Evolutionary conservation across 768 basidiomycete species (phyloP).

Genomic region (Phlebiopsis flavidoalba): DNA sequence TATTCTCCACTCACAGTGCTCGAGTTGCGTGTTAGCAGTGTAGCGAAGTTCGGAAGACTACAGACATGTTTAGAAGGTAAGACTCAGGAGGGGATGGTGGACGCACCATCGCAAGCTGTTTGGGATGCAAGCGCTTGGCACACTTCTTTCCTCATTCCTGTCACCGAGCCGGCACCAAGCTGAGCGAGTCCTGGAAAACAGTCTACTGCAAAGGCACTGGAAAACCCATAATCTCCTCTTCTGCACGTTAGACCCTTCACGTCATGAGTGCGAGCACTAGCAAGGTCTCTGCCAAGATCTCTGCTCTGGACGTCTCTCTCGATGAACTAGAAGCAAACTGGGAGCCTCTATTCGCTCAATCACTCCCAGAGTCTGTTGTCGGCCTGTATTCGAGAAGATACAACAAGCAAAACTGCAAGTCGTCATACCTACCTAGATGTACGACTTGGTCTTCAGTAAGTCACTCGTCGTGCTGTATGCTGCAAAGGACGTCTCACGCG

Average conservation of each 20-base stretch:
- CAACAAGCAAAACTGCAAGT: slow-evolving; percentile 82
- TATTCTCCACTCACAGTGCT: slow-evolving; percentile 66
- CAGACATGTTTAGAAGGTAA: neutral
- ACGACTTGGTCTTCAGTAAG: slow-evolving; percentile 84
- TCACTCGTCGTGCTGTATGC: neutral
- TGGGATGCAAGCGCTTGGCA: neutral
- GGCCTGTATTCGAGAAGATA: slow-evolving; percentile 62
- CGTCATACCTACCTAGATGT: slow-evolving; percentile 71
- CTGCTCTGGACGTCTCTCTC: slow-evolving; percentile 50
- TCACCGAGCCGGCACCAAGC: too few relatives aligned
- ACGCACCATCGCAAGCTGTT: slow-evolving; percentile 15
- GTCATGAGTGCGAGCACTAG: slow-evolving; percentile 32
- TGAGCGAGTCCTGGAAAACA: too few relatives aligned
- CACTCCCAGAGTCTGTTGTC: slow-evolving; percentile 61
- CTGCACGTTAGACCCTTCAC: neutral
- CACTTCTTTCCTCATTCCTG: too few relatives aligned
- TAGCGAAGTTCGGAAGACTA: slow-evolving; percentile 91
- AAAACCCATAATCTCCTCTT: too few relatives aligned
- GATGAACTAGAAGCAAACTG: slow-evolving; percentile 65
- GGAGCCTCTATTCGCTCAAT: slow-evolving; percentile 60
- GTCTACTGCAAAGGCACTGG: too few relatives aligned
- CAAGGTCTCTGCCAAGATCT: slow-evolving; percentile 37
- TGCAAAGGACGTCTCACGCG: neutral
- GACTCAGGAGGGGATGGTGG: neutral
- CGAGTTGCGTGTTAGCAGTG: slow-evolving; percentile 93